Percentiles rank a stretch among this genome's conserved stretches.
Evolutionary conservation across 2,329 filamentous ascomycete species (phyloP).

Genomic region (Colletotrichum lindemuthianum): DNA sequence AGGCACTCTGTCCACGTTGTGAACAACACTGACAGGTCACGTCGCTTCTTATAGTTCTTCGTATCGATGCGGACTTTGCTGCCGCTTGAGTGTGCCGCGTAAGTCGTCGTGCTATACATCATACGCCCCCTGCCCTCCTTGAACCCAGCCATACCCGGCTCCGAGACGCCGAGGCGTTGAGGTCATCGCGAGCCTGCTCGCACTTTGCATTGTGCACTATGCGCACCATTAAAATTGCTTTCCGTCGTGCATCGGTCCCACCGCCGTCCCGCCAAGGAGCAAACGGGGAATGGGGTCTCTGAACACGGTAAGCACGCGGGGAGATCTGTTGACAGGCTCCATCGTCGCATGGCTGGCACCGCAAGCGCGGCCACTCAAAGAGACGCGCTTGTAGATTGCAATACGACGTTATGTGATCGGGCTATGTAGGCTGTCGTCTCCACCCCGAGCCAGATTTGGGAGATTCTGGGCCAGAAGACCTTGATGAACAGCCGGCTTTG

Average conservation of each 20-base stretch:
- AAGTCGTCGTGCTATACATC: no score
- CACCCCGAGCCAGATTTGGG: conserved; percentile 6
- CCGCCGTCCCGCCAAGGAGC: neutral
- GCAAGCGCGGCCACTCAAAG: conserved; percentile 8
- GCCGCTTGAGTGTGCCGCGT: no score
- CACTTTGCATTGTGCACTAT: no score
- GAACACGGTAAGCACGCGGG: conserved; percentile 2
- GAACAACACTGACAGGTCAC: no score
- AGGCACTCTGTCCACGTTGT: no score
- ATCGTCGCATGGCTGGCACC: no score
- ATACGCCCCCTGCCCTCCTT: no score
- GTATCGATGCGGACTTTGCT: no score
- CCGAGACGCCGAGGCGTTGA: conserved; percentile 6
- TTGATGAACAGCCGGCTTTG: no score
- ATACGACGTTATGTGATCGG: conserved; percentile 5
- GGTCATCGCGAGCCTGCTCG: conserved; percentile 28
- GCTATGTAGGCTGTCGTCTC: conserved; percentile 4
- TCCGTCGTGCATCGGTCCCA: neutral
- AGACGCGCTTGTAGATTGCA: conserved; percentile 25
- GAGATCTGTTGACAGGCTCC: neutral
- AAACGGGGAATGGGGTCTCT: neutral
- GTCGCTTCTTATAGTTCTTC: conserved; percentile 16
- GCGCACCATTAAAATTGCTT: conserved; percentile 32
- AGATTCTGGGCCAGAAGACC: neutral
- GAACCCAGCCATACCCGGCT: no score